phyloP scores from a whole-genome alignment of 179 eudicot genomes.

The Camellia oleifera region DNA sequence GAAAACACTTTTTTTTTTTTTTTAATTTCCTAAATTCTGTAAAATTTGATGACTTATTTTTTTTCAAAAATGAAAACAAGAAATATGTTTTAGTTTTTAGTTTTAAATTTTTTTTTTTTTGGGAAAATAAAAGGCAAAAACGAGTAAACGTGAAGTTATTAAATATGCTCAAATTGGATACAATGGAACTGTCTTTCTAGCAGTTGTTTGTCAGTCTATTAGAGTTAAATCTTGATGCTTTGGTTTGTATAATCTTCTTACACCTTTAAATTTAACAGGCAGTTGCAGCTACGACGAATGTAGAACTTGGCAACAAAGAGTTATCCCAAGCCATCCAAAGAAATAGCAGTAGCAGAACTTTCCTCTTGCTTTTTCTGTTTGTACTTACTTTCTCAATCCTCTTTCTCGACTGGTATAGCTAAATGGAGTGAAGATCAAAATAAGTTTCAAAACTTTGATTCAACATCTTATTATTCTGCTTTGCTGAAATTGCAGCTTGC shows the following conservation, averaged over 20 bases:
- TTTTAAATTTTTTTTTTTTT: too few relatives aligned
- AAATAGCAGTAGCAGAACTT: conserved; percentile 90
- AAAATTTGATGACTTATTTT: too few relatives aligned
- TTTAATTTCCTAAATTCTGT: too few relatives aligned
- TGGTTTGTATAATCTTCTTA: not conserved
- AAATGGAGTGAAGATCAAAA: conserved; percentile 17
- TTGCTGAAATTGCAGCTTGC: not conserved
- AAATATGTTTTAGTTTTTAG: too few relatives aligned
- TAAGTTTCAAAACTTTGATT: not conserved
- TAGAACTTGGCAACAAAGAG: conserved; percentile 88
- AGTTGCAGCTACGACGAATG: conserved; percentile 83
- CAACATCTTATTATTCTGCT: not conserved
- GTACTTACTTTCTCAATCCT: conserved; percentile 74
- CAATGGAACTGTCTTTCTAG: not conserved
- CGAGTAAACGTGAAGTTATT: too few relatives aligned
- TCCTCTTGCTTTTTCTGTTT: conserved; percentile 70
- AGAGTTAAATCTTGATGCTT: not conserved
- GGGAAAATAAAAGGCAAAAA: too few relatives aligned
- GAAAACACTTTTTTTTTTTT: too few relatives aligned
- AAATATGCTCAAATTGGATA: not conserved
- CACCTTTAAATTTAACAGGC: conserved; percentile 47
- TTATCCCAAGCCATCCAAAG: conserved; percentile 80
- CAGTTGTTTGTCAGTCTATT: not conserved
- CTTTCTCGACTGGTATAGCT: conserved; percentile 88
- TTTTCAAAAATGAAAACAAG: too few relatives aligned